phyloP scores from a whole-genome alignment of 352 stramenopile species.

The Peronosclerospora sorghi region DNA sequence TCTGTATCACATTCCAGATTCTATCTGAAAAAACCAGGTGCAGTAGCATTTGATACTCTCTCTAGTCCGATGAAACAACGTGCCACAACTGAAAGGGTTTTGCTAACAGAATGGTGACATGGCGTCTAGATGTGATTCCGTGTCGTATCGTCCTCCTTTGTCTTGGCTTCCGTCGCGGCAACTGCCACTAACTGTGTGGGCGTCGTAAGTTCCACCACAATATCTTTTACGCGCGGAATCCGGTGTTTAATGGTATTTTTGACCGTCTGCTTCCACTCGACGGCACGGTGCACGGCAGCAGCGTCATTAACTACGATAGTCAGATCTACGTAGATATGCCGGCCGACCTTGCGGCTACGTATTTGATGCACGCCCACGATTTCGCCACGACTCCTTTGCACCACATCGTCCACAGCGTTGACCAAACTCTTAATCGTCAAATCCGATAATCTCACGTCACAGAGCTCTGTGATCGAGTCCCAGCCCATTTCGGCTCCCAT shows the following conservation, averaged over 20 bases:
- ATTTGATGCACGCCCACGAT: conserved; percentile 35
- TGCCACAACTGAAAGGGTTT: too few species aligned
- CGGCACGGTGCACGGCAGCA: conserved; percentile 21
- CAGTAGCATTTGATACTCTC: too few species aligned
- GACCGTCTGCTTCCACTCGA: conserved; percentile 48
- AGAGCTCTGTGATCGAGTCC: conserved; percentile 48
- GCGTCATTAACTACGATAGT: conserved; percentile 33
- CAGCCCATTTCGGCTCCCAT: conserved; percentile 65
- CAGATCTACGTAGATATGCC: conserved; percentile 49
- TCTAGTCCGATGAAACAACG: too few species aligned
- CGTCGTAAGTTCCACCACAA: conserved; percentile 51
- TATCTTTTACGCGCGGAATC: conserved; percentile 48
- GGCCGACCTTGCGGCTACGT: conserved; percentile 44
- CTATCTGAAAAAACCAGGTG: too few species aligned
- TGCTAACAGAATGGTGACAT: too few species aligned
- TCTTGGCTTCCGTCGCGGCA: conserved; percentile 1
- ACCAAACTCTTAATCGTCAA: conserved; percentile 28
- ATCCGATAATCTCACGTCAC: conserved; percentile 40
- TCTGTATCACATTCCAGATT: too few species aligned
- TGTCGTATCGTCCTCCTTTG: neutral
- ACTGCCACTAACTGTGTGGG: conserved; percentile 5
- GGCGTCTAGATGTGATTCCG: neutral
- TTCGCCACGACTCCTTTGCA: conserved; percentile 30
- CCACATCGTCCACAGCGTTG: conserved; percentile 23
- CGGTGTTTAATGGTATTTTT: conserved; percentile 32